Conservation (phyloP, 1,139 yeast genomes). For the Saccharomyces hybrid region DNA sequence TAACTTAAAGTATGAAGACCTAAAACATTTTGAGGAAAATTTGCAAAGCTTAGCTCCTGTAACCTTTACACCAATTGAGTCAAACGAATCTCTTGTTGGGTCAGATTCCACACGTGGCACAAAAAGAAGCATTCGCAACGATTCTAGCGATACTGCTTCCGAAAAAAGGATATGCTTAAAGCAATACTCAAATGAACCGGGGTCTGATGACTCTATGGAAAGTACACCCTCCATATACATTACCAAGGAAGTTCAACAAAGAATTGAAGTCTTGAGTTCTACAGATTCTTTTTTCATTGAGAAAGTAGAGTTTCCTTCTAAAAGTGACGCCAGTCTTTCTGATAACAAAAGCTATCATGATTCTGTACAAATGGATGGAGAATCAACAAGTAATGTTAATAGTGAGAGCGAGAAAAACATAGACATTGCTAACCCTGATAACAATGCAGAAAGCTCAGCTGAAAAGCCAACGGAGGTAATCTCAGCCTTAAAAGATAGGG, state of each 20-base stretch:
- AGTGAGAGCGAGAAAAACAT: background rate
- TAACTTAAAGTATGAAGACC: background rate
- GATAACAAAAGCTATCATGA: background rate
- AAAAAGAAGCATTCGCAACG: background rate
- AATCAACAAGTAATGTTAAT: background rate
- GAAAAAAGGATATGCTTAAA: conserved; percentile 1
- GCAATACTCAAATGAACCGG: background rate
- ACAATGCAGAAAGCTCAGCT: background rate
- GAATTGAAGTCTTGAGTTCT: background rate
- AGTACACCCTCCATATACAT: conserved; percentile 7
- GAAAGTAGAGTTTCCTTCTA: background rate
- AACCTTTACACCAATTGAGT: background rate
- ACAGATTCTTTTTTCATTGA: background rate
- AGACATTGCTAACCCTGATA: background rate
- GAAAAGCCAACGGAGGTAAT: background rate
- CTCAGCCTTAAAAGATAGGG: background rate
- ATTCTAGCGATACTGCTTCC: background rate
- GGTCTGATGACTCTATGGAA: conserved; percentile 5
- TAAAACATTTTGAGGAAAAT: background rate
- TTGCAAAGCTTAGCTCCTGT: background rate
- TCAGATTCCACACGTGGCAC: background rate
- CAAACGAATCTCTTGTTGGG: background rate
- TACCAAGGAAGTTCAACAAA: conserved; percentile 1
- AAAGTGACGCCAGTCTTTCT: background rate
- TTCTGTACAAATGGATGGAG: background rate